phyloP scores from a whole-genome alignment of 768 basidiomycete genomes.

The Tylopilus rubrobrunneus region DNA sequence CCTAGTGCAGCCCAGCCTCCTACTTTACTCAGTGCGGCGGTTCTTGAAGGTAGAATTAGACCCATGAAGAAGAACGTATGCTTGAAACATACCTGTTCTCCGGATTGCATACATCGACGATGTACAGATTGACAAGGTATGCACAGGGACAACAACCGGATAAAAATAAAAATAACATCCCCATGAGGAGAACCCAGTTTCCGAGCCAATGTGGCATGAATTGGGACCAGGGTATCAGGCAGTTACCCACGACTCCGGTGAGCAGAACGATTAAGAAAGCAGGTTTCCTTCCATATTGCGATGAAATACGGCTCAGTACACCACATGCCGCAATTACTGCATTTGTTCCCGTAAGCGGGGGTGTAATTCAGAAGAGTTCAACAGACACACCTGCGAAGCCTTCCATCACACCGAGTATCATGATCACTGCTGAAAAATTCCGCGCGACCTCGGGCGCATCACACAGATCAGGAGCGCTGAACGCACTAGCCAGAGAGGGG shows the following conservation, averaged over 20 bases:
- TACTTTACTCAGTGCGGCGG: conserved; percentile 23
- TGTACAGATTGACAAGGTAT: conserved; percentile 22
- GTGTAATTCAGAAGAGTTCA: conserved; percentile 3
- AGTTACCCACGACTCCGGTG: conserved; percentile 4
- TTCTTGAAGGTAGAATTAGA: conserved; percentile 20
- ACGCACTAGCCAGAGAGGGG: conserved; percentile 6
- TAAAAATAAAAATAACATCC: conserved; percentile 13
- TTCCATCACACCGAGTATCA: conserved; percentile 11
- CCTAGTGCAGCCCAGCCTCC: conserved; percentile 29
- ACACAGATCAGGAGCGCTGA: conserved; percentile 14
- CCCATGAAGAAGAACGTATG: background rate
- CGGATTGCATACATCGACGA: conserved; percentile 24
- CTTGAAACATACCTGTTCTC: conserved; percentile 21
- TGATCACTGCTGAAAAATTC: conserved; percentile 18
- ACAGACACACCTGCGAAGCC: conserved; percentile 22
- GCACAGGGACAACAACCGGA: conserved; percentile 11
- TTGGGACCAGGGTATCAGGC: conserved; percentile 18
- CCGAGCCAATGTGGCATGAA: background rate
- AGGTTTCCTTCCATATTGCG: conserved; percentile 26
- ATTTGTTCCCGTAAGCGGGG: background rate
- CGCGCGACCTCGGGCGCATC: conserved; percentile 16
- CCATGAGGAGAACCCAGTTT: conserved; percentile 13
- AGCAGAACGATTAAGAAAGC: conserved; percentile 12
- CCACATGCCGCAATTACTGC: conserved; percentile 25
- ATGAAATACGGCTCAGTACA: conserved; percentile 20